These are phyloP conservation scores for Hygrocybe coccinea DNA, from an alignment of 768 basidiomycete species.

Conservation along the genomic window DNA sequence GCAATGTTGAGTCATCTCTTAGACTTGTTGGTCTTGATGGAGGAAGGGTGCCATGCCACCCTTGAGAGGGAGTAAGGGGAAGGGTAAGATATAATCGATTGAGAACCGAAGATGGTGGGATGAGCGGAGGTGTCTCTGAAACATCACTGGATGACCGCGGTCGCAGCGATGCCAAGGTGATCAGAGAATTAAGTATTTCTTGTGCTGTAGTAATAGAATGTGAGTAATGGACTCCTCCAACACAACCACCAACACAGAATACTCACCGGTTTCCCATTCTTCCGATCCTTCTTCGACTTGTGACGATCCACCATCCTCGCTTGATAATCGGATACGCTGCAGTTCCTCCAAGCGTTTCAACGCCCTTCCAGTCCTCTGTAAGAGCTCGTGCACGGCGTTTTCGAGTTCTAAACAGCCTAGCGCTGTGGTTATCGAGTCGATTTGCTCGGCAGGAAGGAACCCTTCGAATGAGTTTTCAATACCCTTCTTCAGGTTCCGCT, in stretches of 20 bases:
- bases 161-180: constrained; percentile 62
- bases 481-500: constrained; percentile 18
- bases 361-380: constrained; percentile 61
- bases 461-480: constrained; percentile 45
- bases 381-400: constrained; percentile 60
- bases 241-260: constrained; percentile 7
- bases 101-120: constrained; percentile 61
- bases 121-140: constrained; percentile 40
- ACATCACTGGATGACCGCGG: constrained; percentile 45
- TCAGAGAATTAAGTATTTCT: constrained; percentile 65
- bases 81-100: constrained; percentile 69
- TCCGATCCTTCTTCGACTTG: constrained; percentile 62
- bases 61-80: constrained; percentile 51
- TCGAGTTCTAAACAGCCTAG: constrained; percentile 63
- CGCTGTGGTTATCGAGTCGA: constrained; percentile 52
- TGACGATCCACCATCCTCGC: constrained; percentile 40
- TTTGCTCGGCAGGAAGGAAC: constrained; percentile 53
- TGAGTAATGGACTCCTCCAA: constrained; percentile 7
- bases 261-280: constrained; percentile 74
- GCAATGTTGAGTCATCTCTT: constrained; percentile 70
- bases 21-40: constrained; percentile 53
- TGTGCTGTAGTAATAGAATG: constrained; percentile 47
- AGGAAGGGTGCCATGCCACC: constrained; percentile 75
- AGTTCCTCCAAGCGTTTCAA: constrained; percentile 60
- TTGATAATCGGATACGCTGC: constrained; percentile 52